Percentiles rank a stretch among this genome's conserved stretches.
Evolutionary conservation across 106 monocot genomes (phyloP).

Genomic region (Dioscorea dumetorum): DNA sequence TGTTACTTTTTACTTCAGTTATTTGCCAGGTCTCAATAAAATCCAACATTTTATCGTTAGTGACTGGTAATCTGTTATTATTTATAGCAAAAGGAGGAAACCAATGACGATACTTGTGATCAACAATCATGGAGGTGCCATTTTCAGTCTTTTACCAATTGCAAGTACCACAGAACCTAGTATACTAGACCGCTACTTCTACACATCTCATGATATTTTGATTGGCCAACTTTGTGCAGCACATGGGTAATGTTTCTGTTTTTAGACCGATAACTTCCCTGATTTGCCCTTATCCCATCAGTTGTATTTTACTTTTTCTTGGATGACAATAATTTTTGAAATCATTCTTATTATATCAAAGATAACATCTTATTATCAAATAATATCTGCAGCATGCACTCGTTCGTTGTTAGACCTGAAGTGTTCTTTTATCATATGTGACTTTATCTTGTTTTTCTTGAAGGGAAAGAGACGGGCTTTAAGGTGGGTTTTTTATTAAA

Average conservation of each 20-base stretch:
- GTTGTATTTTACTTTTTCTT: too few species aligned
- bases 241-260: conserved; percentile 41
- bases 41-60: not conserved
- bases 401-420: too few species aligned
- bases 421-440: too few species aligned
- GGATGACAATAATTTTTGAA: not conserved
- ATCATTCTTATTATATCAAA: not conserved
- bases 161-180: conserved; percentile 33
- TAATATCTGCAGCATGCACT: too few species aligned
- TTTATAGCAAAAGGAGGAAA: conserved; percentile 52
- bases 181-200: conserved; percentile 67
- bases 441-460: too few species aligned
- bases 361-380: too few species aligned
- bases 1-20: too few species aligned
- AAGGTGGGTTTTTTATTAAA: too few species aligned
- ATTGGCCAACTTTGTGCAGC: conserved; percentile 62
- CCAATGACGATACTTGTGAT: conserved; percentile 74
- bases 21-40: too few species aligned
- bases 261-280: too few species aligned
- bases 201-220: conserved; percentile 78
- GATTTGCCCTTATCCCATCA: too few species aligned
- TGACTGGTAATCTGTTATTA: not conserved
- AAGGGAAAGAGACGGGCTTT: too few species aligned
- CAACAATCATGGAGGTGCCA: conserved; percentile 97
- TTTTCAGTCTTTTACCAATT: conserved; percentile 85